Evolutionary conservation across 2,329 filamentous ascomycete species (phyloP), one percentile per base, ranked within the genome.

Genomic region (Cordyceps cicadae): DNA sequence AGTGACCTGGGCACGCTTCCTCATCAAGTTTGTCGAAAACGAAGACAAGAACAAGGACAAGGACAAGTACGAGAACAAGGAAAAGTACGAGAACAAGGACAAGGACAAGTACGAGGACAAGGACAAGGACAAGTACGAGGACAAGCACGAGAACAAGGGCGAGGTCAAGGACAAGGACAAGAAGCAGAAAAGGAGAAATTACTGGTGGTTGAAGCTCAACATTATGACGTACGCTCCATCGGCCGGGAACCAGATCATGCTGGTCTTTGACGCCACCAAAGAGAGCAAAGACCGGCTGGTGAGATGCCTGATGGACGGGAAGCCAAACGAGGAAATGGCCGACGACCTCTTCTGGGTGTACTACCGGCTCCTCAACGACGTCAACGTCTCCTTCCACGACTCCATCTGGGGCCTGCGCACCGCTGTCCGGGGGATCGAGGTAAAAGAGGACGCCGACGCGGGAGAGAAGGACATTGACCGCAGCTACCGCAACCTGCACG

Each of bases 401-500:
- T 69, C 75, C 0, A 72, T 79, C 9, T 80, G 78, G 78, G 62
- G 62, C 0, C 67, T 77, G 2, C 70, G 77, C 0, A 61, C 72
- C 37, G 64, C 63, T 0, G 71, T 79, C 1, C 67, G 77, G 3
- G 53, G 3, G 0, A 69, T 71, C 2, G n/a, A n/a, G n/a, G n/a
- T n/a, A n/a, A n/a, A n/a, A n/a, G 77, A 79, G 54, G 70, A 65
- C 45, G 6, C 14, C 19, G 8, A 15, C 2, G 3, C 14, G 43
- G 7, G n/a, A n/a, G n/a, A n/a, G n/a, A n/a, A n/a, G n/a, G 6
- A 29, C 26, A 29, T 29, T 6, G 26, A 1, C 3, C 46, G 12
- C 69, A 70, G 74, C 32, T 79, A 76, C 37, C 57, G 65, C 4
- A 54, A 51, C 1, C 63, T 79, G 2, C 76, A 80, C 54, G 74